A percentile compares a stretch with the other conserved stretches of the same genome.
These are phyloP conservation scores for Protomyces lactucae-debilis DNA, from an alignment of 1,139 yeast species.

Conservation along the genomic window DNA sequence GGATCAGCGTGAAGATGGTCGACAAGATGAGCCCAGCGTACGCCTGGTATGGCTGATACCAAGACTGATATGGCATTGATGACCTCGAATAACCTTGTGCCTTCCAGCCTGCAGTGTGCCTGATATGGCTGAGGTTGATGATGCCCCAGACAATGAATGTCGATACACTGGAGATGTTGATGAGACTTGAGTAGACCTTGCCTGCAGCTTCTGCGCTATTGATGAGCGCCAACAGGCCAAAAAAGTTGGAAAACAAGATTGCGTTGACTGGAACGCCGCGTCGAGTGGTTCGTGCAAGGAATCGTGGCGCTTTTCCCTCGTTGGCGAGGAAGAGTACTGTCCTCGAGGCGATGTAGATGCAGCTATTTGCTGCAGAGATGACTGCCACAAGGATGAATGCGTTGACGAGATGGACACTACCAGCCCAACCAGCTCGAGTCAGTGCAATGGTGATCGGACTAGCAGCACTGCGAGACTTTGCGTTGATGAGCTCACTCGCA, in stretches of 20 bases:
- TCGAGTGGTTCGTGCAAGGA: slow-evolving; percentile 51
- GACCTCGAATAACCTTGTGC: slow-evolving; percentile 36
- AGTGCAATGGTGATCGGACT: slow-evolving; percentile 69
- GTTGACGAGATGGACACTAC: slow-evolving; percentile 43
- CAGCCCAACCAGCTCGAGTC: slow-evolving; percentile 54
- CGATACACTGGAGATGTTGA: slow-evolving; percentile 62
- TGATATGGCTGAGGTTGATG: slow-evolving; percentile 65
- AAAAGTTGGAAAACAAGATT: slow-evolving; percentile 54
- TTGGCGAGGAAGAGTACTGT: slow-evolving; percentile 61
- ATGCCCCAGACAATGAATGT: slow-evolving; percentile 64
- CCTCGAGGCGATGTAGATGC: slow-evolving; percentile 72
- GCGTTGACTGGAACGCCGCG: slow-evolving; percentile 65
- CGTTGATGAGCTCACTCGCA: slow-evolving; percentile 54
- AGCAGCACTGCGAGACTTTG: slow-evolving; percentile 54
- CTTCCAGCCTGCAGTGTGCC: slow-evolving; percentile 54
- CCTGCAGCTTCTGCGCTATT: slow-evolving; percentile 52
- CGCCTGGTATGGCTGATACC: slow-evolving; percentile 72
- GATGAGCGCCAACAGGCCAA: slow-evolving; percentile 63
- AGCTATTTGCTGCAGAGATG: slow-evolving; percentile 77
- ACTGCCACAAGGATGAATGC: slow-evolving; percentile 67
- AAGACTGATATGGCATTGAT: slow-evolving; percentile 51
- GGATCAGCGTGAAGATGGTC: slow-evolving; percentile 51
- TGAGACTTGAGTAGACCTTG: slow-evolving; percentile 65
- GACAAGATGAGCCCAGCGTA: slow-evolving; percentile 61
- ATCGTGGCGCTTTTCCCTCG: slow-evolving; percentile 57